phyloP scores from a whole-genome alignment of 495 filamentous ascomycete genomes.

The Neurospora tetraspora region DNA sequence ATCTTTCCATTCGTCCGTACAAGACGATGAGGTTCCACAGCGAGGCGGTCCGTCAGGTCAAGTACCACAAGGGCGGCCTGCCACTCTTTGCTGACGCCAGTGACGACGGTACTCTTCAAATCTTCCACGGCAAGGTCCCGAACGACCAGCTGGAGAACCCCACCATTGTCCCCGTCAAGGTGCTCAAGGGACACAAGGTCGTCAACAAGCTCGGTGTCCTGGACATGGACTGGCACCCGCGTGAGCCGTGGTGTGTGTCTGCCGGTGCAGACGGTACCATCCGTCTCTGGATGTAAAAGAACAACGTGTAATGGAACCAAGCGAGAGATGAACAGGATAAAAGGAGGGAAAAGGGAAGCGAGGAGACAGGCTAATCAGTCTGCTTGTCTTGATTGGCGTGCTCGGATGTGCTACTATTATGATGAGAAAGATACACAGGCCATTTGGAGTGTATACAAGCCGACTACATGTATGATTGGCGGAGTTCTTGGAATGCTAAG shows the following conservation, averaged over 20 bases:
- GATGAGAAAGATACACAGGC: background rate
- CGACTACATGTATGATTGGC: background rate
- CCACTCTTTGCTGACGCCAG: constrained; percentile 88
- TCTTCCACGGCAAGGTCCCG: constrained; percentile 94
- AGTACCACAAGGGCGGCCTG: constrained; percentile 71
- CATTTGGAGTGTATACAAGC: background rate
- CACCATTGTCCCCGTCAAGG: constrained; percentile 90
- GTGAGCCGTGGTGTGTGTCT: constrained; percentile 85
- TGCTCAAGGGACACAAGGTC: constrained; percentile 81
- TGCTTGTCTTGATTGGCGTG: background rate
- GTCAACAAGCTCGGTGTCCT: constrained; percentile 74
- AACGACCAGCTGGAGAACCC: constrained; percentile 92
- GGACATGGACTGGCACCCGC: constrained; percentile 90
- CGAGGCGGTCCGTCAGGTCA: constrained; percentile 80
- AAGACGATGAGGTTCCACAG: constrained; percentile 91
- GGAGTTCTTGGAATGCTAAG: background rate
- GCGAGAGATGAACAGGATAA: background rate
- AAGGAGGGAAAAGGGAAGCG: background rate
- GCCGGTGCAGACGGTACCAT: constrained; percentile 85
- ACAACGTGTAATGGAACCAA: background rate
- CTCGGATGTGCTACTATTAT: background rate
- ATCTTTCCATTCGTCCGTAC: constrained; percentile 80
- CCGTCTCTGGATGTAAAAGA: constrained; percentile 35
- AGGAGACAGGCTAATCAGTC: background rate
- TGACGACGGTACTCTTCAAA: constrained; percentile 88